A percentile compares a stretch with the other conserved stretches of the same genome.
Conservation (phyloP, 306 rosid species). For the Sindora glabra region DNA sequence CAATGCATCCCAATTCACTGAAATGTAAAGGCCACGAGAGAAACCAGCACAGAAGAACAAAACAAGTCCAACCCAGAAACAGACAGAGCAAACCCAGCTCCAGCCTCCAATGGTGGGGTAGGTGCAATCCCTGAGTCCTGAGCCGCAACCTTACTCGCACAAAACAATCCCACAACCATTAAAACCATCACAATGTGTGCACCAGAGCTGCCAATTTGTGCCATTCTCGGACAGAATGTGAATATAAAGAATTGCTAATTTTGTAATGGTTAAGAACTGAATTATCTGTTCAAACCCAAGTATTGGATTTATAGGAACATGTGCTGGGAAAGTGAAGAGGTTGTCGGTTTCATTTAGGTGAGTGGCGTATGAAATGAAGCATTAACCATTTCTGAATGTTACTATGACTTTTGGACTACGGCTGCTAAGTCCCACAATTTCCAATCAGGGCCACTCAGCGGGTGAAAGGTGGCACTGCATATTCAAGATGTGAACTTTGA, state of each 20-base stretch:
- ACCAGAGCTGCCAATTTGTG: constrained; percentile 13
- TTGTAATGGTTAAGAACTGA: background rate
- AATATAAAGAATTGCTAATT: background rate
- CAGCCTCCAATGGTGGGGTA: constrained; percentile 38
- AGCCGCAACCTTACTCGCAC: constrained; percentile 24
- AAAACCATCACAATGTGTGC: constrained; percentile 11
- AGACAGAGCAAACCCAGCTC: constrained; percentile 33
- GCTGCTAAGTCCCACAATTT: constrained; percentile 26
- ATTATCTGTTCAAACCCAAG: constrained; percentile 5
- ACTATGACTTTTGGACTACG: constrained; percentile 22
- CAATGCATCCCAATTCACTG: constrained; percentile 7
- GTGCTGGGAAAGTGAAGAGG: background rate
- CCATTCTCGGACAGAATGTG: constrained; percentile 26
- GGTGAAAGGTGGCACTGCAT: constrained; percentile 20
- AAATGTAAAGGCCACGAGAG: constrained; percentile 32
- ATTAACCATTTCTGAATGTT: constrained; percentile 14
- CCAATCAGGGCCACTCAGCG: constrained; percentile 13
- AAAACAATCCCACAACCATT: constrained; percentile 21
- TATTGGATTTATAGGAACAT: constrained; percentile 28
- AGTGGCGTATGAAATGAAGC: constrained; percentile 20
- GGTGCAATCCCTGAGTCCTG: constrained; percentile 35
- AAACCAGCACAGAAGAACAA: constrained; percentile 31
- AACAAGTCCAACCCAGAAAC: constrained; percentile 23
- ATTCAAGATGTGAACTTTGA: constrained; percentile 3
- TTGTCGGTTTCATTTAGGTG: constrained; percentile 18